These are phyloP conservation scores for Colletotrichum sansevieriae DNA, from an alignment of 2,329 filamentous ascomycete genomes.

Conservation along the genomic window DNA sequence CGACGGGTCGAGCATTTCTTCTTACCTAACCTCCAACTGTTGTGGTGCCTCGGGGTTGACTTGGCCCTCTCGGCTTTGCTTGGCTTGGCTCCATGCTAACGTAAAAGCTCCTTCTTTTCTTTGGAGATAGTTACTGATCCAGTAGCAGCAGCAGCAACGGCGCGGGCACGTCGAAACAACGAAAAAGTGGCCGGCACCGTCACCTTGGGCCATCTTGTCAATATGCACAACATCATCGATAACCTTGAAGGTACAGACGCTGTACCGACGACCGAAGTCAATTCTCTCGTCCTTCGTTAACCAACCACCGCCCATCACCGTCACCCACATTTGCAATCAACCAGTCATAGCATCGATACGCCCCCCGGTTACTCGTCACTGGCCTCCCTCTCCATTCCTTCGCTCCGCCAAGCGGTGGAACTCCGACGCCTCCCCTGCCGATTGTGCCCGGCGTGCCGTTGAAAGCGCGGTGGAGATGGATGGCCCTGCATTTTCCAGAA, in stretches of 20 bases:
- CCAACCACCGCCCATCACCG: slow-evolving; percentile 19
- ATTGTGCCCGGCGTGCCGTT: slow-evolving; percentile 23
- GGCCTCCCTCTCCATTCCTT: slow-evolving; percentile 27
- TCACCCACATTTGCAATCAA: slow-evolving; percentile 7
- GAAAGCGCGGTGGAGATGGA: slow-evolving; percentile 24
- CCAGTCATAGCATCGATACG: slow-evolving; percentile 17
- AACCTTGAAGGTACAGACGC: slow-evolving; percentile 8
- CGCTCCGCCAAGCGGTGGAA: slow-evolving; percentile 34
- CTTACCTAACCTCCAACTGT: slow-evolving; percentile 21
- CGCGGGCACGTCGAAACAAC: background rate
- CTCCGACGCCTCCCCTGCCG: slow-evolving; percentile 34
- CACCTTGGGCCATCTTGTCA: slow-evolving; percentile 24
- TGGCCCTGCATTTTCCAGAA: slow-evolving; percentile 40
- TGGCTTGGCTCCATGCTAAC: background rate
- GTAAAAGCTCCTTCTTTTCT: background rate
- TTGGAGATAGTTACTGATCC: background rate
- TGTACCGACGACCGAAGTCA: background rate
- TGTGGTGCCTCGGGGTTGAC: slow-evolving; percentile 22
- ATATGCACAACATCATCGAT: slow-evolving; percentile 38
- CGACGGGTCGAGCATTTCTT: slow-evolving; percentile 15
- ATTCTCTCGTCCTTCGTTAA: background rate
- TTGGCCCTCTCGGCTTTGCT: slow-evolving; percentile 17
- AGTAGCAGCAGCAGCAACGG: background rate
- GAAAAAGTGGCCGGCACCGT: slow-evolving; percentile 19
- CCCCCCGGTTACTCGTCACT: slow-evolving; percentile 13